phyloP scores from a whole-genome alignment of 108 stramenopile species.

The Conticribra weissflogii region DNA sequence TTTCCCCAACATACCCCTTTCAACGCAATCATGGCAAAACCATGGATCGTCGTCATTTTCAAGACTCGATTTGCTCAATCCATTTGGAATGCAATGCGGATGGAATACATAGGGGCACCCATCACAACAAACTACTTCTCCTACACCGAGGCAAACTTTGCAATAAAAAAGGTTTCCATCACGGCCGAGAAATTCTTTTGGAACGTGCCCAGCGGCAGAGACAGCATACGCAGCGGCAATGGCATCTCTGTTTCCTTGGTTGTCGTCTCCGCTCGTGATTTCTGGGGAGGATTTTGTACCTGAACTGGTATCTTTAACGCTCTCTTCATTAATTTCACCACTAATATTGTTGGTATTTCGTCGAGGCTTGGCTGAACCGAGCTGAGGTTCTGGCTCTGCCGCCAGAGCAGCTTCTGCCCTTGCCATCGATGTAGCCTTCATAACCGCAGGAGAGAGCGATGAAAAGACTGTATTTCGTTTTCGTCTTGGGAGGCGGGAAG shows the following conservation, averaged over 20 bases:
- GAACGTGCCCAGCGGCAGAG: constrained; percentile 7
- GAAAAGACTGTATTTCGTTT: constrained; percentile 16
- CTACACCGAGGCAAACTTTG: constrained; percentile 63
- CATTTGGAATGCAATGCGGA: constrained; percentile 62
- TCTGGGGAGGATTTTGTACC: too few species aligned
- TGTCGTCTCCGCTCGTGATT: too few species aligned
- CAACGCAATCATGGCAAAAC: constrained; percentile 77
- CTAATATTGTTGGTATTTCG: too few species aligned
- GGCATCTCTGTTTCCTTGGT: too few species aligned
- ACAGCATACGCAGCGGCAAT: background rate
- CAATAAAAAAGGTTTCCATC: constrained; percentile 87
- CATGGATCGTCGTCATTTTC: constrained; percentile 84
- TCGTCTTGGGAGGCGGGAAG: constrained; percentile 13
- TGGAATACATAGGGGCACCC: constrained; percentile 84
- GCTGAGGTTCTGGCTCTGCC: constrained; percentile 5
- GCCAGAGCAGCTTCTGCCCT: constrained; percentile 5
- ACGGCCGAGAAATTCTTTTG: constrained; percentile 29
- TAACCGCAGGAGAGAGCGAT: constrained; percentile 15
- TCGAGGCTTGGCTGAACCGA: background rate
- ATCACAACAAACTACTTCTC: constrained; percentile 87
- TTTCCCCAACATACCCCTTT: constrained; percentile 23
- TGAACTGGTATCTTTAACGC: too few species aligned
- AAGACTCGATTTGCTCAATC: constrained; percentile 52
- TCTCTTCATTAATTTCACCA: too few species aligned
- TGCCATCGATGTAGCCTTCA: constrained; percentile 10